phyloP scores from a whole-genome alignment of 2,329 filamentous ascomycete genomes.

The Hortaea werneckii region DNA sequence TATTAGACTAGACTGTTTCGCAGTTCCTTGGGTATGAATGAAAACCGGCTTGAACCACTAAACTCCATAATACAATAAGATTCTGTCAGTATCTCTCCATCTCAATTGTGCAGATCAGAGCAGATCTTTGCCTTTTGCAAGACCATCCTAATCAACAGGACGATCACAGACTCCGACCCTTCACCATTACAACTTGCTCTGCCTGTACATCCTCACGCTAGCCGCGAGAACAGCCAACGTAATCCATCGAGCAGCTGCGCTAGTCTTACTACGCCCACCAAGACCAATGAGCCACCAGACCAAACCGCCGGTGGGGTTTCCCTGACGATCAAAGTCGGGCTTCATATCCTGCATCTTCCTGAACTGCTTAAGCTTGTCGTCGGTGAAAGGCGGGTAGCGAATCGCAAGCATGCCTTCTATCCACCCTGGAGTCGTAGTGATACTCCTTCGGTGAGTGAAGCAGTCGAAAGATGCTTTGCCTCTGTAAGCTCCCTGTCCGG shows the following conservation, averaged over 20 bases:
- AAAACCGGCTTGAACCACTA: too few relatives aligned
- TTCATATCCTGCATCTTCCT: conserved; percentile 40
- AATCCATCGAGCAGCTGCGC: conserved; percentile 21
- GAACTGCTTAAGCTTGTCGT: conserved; percentile 43
- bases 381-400: conserved; percentile 53
- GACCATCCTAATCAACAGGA: too few relatives aligned
- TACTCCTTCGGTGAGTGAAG: conserved; percentile 52
- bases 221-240: background rate
- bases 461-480: conserved; percentile 63
- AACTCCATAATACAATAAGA: too few relatives aligned
- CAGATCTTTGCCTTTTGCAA: too few relatives aligned
- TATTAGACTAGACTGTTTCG: too few relatives aligned
- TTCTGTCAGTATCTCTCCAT: too few relatives aligned
- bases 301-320: conserved; percentile 25
- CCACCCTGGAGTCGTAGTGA: conserved; percentile 57
- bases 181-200: background rate
- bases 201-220: background rate
- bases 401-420: conserved; percentile 56
- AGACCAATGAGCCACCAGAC: conserved; percentile 23
- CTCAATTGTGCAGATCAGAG: too few relatives aligned
- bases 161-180: background rate
- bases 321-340: conserved; percentile 52
- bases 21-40: too few relatives aligned
- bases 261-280: conserved; percentile 18
- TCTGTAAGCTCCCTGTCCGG: conserved; percentile 66